Evolutionary conservation across 2,329 filamentous ascomycete species (phyloP), one percentile per base, ranked within the genome.

Genomic region (Eutypella sp.): DNA sequence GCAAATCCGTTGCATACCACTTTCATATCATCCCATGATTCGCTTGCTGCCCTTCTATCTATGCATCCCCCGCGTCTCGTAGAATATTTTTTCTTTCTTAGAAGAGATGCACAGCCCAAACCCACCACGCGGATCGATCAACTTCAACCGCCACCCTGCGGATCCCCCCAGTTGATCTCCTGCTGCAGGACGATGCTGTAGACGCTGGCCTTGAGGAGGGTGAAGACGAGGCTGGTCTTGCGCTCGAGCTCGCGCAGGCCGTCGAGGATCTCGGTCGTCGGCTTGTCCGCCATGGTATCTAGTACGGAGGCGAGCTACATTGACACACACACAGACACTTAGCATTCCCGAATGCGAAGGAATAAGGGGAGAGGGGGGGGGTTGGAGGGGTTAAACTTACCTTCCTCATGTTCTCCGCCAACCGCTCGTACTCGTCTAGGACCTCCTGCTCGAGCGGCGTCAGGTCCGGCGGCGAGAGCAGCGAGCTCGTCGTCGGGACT

Each of bases 101-200:
- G n/a, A n/a, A n/a, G n/a, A n/a, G n/a, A n/a, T n/a, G n/a, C n/a
- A n/a, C n/a, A n/a, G n/a, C n/a, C n/a, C n/a, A n/a, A n/a, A n/a
- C n/a, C n/a, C n/a, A n/a, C n/a, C n/a, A n/a, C n/a, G n/a, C n/a
- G n/a, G n/a, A n/a, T n/a, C n/a, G n/a, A n/a, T n/a, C n/a, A n/a
- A n/a, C n/a, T n/a, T n/a, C n/a, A n/a, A n/a, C n/a, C n/a, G n/a
- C n/a, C n/a, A n/a, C n/a, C n/a, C 20, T 61, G 61, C 50, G 72
- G 69, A 55, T 75, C 75, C 41, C 81, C 86, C 68, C 84, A 87
- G 52, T 85, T 84, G 59, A 95, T 89, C 78, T 97, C 89, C 77
- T 97, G 92, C 78, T 99, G 92, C 72, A 99, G 68, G 50, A 99
- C 91, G 72, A 99, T 99, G 64, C 88, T 95, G 72, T 99, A 99